Base-by-base conservation (phyloP, 2,329 filamentous ascomycete species). In the Daldinia sp. region DNA sequence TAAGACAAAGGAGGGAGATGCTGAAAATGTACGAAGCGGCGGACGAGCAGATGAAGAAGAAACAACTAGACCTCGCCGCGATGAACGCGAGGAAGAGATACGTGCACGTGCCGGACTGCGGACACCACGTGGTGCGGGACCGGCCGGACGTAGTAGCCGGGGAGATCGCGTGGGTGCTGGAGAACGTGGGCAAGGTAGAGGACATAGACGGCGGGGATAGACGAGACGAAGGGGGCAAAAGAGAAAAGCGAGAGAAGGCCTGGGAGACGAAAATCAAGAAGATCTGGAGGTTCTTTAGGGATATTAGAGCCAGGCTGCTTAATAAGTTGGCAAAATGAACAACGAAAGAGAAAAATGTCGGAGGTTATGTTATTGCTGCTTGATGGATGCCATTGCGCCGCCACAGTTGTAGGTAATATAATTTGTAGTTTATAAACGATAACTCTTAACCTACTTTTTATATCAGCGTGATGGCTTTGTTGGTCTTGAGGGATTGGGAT, bases 81-180 rank as follows among this genome's bases (percentile, higher is more conserved):
- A 62, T 41, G 15, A 56, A 25, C 23, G 64, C 39, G 23, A 59
- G 25, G 5, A 66, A 58, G 47, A 60, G 62, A n/a, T 73, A 68
- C 23, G 62, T 73, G 11, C 61, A 68, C 3, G 11, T 74, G 1
- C 63, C 65, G n/a, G 71, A 70, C 15, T 72, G 68, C 27, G 73
- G 72, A 9, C 73, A 75, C 25, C 34, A 72, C 54, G 70, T 73
- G 30, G 60, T 73, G 19, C 45, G 68, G n/a, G 68, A 72, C 17
- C 66, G 72, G 1, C 71, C 71, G 0, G 69, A 71, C 34, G 64
- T 66, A 2, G 68, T 75, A 15, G 68, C 68, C 1, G 54, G 17
- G n/a, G 71, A 70, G 52, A 69, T 73, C n/a, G 48, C 54, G 49
- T 74, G 72, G 73, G 71, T 73, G 35, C 13, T 72, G 32, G 65